phyloP scores from a whole-genome alignment of 371 early-diverging fungal genomes.

The Encephalitozoon hellem region DNA sequence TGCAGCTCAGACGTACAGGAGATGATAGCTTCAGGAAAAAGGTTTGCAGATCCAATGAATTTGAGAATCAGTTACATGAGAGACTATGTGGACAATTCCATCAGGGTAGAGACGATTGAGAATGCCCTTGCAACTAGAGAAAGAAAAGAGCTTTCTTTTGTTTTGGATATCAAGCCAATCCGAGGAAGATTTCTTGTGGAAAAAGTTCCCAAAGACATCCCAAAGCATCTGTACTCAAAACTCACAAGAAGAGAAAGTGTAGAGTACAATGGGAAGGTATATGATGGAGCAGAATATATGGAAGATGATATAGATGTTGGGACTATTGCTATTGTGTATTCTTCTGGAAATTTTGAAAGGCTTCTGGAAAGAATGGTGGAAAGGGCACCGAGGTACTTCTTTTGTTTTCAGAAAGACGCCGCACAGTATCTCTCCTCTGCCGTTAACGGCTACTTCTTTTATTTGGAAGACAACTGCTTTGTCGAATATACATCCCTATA shows the following conservation, averaged over 20 bases:
- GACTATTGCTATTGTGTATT: slow-evolving; percentile 24
- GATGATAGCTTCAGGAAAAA: background rate
- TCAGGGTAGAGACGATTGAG: background rate
- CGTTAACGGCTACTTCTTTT: background rate
- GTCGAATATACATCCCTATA: slow-evolving; percentile 26
- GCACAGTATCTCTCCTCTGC: background rate
- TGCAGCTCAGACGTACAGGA: background rate
- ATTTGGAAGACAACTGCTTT: background rate
- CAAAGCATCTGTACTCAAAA: slow-evolving; percentile 28
- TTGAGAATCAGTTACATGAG: slow-evolving; percentile 4
- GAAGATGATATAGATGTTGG: slow-evolving; percentile 31
- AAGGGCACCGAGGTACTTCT: background rate
- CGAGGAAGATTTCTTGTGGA: slow-evolving; percentile 39
- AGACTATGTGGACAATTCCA: slow-evolving; percentile 18
- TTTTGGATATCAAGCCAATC: slow-evolving; percentile 31
- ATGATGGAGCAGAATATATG: slow-evolving; percentile 35
- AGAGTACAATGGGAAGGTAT: slow-evolving; percentile 7
- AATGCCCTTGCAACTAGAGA: background rate
- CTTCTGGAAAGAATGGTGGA: background rate
- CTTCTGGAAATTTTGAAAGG: background rate
- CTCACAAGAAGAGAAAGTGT: slow-evolving; percentile 16
- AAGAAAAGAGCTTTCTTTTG: background rate
- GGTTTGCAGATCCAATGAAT: background rate
- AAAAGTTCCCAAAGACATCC: slow-evolving; percentile 41
- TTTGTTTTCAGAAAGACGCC: background rate